A percentile compares a stretch with the other conserved stretches of the same genome.
These are phyloP conservation scores for Plasmodium adleri DNA, from an alignment of 169 alveolate genomes.

Conservation along the genomic window DNA sequence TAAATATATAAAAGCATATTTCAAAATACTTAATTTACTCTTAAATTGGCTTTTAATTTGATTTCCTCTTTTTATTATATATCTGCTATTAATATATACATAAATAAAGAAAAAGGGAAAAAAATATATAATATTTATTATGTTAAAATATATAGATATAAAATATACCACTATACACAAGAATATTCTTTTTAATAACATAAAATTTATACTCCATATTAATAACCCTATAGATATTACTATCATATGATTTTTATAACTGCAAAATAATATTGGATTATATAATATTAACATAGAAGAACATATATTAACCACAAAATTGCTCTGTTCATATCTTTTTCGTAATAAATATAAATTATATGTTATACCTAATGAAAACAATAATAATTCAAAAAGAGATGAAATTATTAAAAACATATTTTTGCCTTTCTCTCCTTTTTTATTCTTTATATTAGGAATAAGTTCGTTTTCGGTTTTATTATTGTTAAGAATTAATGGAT, in stretches of 20 bases:
- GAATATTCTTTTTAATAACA: constrained; percentile 38
- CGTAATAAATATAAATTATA: constrained; percentile 44
- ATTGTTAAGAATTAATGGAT: neutral
- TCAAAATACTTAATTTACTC: constrained; percentile 29
- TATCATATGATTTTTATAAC: constrained; percentile 37
- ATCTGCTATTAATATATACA: constrained; percentile 58
- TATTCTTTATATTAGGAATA: neutral
- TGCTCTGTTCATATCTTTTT: constrained; percentile 23
- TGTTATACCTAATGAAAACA: constrained; percentile 60
- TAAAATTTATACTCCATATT: constrained; percentile 60
- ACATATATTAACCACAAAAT: constrained; percentile 29
- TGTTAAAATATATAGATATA: constrained; percentile 39
- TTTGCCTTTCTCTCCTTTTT: neutral
- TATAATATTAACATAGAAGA: constrained; percentile 58
- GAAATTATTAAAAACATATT: neutral
- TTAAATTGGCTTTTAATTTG: constrained; percentile 19
- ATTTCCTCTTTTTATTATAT: constrained; percentile 50
- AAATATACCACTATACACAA: constrained; percentile 29
- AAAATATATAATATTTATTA: constrained; percentile 18
- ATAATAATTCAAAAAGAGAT: constrained; percentile 41
- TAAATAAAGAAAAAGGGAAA: constrained; percentile 55
- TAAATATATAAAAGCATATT: constrained; percentile 20
- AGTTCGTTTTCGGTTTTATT: neutral
- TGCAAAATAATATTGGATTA: constrained; percentile 50
- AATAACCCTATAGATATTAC: constrained; percentile 52